Conservation (phyloP, 2,329 filamentous ascomycete genomes). For the Pseudogymnoascus sp. region DNA sequence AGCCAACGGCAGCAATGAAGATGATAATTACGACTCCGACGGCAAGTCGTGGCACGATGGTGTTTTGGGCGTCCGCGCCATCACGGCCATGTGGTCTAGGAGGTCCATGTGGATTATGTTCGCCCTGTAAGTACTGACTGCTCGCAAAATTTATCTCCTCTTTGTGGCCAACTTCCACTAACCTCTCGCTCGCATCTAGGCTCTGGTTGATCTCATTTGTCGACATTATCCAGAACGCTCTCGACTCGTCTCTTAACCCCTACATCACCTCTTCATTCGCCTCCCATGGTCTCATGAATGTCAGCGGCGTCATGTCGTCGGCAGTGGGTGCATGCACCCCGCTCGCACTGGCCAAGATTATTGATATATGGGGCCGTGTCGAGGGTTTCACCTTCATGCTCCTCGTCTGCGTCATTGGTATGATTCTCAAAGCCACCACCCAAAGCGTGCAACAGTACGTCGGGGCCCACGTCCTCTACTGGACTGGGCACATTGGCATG, state of each 20-base stretch:
- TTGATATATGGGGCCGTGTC: conserved; percentile 40
- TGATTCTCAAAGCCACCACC: conserved; percentile 56
- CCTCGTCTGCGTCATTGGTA: conserved; percentile 33
- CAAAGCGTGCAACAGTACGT: conserved; percentile 49
- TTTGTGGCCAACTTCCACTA: not conserved
- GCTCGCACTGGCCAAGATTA: conserved; percentile 37
- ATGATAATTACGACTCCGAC: not conserved
- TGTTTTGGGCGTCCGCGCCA: conserved; percentile 1
- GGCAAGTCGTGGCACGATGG: conserved; percentile 4
- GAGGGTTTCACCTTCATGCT: conserved; percentile 35
- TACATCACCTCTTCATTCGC: conserved; percentile 1
- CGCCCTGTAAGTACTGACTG: not conserved
- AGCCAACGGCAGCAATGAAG: not conserved
- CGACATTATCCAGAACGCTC: conserved; percentile 3
- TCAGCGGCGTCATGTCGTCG: conserved; percentile 20
- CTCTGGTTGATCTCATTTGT: conserved; percentile 5
- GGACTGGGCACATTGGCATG: conserved; percentile 29
- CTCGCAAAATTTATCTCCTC: not conserved
- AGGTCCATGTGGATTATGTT: not conserved
- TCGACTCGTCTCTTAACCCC: conserved; percentile 1
- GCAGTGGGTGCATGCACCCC: conserved; percentile 22
- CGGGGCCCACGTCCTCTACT: conserved; percentile 52
- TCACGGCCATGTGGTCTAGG: conserved; percentile 1
- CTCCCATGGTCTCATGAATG: not conserved
- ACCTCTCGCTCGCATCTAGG: not conserved